Evolutionary conservation across 305 asterid genomes (phyloP).

Genomic region (Rubia tinctorum): DNA sequence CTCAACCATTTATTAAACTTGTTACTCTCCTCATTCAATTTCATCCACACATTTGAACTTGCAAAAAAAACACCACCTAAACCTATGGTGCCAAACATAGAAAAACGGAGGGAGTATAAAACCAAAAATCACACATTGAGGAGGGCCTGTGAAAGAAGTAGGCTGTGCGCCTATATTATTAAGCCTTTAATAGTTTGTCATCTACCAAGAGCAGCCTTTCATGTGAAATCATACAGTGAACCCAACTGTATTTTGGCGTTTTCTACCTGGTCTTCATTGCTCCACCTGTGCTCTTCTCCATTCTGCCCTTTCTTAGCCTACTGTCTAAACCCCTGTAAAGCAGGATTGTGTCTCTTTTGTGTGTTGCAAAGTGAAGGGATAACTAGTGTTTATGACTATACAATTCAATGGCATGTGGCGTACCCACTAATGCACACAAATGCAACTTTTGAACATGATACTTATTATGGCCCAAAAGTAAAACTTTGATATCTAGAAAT

Average conservation of each 20-base stretch:
- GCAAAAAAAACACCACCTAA: too few relatives aligned
- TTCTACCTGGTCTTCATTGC: constrained; percentile 38
- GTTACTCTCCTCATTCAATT: too few relatives aligned
- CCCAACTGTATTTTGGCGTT: constrained; percentile 84
- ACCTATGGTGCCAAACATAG: too few relatives aligned
- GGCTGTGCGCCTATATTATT: constrained; percentile 26
- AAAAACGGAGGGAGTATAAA: too few relatives aligned
- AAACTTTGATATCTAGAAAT: too few relatives aligned
- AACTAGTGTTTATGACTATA: neutral
- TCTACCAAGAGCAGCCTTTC: constrained; percentile 72
- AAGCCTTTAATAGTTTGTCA: constrained; percentile 64
- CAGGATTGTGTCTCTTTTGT: constrained; percentile 22
- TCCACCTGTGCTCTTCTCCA: constrained; percentile 25
- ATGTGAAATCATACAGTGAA: constrained; percentile 73
- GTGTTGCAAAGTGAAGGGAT: constrained; percentile 9
- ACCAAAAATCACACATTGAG: constrained; percentile 52
- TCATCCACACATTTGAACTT: too few relatives aligned
- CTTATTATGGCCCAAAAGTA: neutral
- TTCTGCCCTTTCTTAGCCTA: constrained; percentile 28
- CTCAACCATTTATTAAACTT: too few relatives aligned
- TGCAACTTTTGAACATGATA: neutral
- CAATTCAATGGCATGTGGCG: neutral
- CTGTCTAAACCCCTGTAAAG: constrained; percentile 39
- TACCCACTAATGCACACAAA: neutral
- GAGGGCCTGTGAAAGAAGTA: constrained; percentile 32